Evolutionary conservation across 2,329 filamentous ascomycete species (phyloP).

Genomic region (Macrophomina pseudophaseolina): DNA sequence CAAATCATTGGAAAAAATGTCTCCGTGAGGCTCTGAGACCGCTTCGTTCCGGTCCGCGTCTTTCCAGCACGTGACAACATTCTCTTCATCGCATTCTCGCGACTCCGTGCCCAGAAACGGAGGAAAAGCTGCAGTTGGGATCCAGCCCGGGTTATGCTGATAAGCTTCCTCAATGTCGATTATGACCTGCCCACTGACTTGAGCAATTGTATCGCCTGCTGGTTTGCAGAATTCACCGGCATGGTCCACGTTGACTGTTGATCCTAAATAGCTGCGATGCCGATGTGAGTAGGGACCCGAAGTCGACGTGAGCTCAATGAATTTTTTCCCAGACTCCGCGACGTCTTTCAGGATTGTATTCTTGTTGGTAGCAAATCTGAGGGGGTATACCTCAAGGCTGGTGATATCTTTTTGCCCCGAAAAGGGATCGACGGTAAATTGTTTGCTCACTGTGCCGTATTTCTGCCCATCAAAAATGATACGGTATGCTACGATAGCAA

Average conservation of each 20-base stretch:
- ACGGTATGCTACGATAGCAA: background rate
- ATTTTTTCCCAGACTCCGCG: background rate
- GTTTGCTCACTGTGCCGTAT: background rate
- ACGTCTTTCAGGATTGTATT: background rate
- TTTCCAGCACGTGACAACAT: background rate
- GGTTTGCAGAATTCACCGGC: background rate
- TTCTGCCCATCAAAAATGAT: slow-evolving; percentile 4
- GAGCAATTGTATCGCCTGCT: slow-evolving; percentile 25
- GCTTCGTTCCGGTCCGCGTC: background rate
- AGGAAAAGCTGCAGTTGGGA: slow-evolving; percentile 6
- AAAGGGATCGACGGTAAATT: slow-evolving; percentile 15
- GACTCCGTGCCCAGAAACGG: background rate
- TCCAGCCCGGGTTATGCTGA: slow-evolving; percentile 29
- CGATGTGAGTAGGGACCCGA: too few relatives aligned
- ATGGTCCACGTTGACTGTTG: background rate
- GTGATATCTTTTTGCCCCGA: slow-evolving; percentile 28
- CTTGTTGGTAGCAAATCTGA: slow-evolving; percentile 26
- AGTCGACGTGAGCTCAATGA: background rate
- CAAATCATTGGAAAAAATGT: background rate
- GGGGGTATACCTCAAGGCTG: slow-evolving; percentile 27
- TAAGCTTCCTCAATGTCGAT: slow-evolving; percentile 35
- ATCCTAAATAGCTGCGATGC: slow-evolving; percentile 4
- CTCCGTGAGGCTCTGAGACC: background rate
- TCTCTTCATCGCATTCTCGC: background rate
- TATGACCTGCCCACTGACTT: slow-evolving; percentile 35